A percentile compares a stretch with the other conserved stretches of the same genome.
These are phyloP conservation scores for Chlorella sp. DNA, from an alignment of 139 green algal species.

Conservation along the genomic window DNA sequence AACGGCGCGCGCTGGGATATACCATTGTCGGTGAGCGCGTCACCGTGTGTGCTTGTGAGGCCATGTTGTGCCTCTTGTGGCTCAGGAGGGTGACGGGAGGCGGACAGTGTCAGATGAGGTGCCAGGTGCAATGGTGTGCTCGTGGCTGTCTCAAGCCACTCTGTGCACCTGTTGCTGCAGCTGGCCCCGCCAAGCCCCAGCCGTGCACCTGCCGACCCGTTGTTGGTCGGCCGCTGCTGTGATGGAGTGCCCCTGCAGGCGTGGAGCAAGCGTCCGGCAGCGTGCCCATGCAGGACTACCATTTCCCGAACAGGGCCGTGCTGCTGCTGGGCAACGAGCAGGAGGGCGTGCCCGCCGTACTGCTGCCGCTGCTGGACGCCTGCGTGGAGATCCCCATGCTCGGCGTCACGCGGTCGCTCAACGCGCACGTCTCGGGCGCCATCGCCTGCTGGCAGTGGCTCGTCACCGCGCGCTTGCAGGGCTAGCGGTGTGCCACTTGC, in stretches of 20 bases:
- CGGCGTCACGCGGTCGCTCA: background rate
- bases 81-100: too few relatives aligned
- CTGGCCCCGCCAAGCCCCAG: background rate
- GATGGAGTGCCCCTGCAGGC: slow-evolving; percentile 12
- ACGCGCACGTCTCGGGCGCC: background rate
- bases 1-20: slow-evolving; percentile 45
- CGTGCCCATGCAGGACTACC: slow-evolving; percentile 31
- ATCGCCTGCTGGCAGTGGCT: background rate
- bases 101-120: too few relatives aligned
- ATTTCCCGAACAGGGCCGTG: slow-evolving; percentile 47
- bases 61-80: too few relatives aligned
- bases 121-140: too few relatives aligned
- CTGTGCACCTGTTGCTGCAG: background rate
- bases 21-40: slow-evolving; percentile 50
- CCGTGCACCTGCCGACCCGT: background rate
- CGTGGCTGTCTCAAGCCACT: too few relatives aligned
- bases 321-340: slow-evolving; percentile 80
- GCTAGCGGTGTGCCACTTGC: background rate
- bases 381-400: slow-evolving; percentile 57
- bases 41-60: too few relatives aligned
- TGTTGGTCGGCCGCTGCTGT: background rate
- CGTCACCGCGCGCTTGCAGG: background rate
- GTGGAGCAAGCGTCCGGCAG: slow-evolving; percentile 80
- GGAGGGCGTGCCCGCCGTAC: slow-evolving; percentile 49
- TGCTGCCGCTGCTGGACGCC: slow-evolving; percentile 56